Evolutionary conservation across 1,284 basidiomycete species (phyloP).

Genomic region (Ceratobasidium theobromae): DNA sequence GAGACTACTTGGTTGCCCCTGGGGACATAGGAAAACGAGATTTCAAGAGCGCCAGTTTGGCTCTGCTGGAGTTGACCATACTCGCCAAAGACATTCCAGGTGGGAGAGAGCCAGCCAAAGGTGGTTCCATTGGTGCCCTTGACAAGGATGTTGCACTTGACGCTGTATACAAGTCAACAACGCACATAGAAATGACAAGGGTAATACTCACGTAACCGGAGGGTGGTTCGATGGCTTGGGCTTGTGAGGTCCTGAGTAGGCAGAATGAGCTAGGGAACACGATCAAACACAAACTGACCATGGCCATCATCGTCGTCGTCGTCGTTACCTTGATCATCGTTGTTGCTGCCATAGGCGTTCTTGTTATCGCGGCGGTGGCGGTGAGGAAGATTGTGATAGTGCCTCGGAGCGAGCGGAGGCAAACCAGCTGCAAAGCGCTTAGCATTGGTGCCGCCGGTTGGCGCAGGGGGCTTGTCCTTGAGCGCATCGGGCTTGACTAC

Average conservation of each 20-base stretch:
- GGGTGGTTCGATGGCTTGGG: too few relatives aligned
- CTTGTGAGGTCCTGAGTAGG: too few relatives aligned
- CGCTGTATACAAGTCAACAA: not conserved
- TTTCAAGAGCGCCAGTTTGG: not conserved
- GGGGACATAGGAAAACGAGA: not conserved
- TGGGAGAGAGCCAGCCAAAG: not conserved
- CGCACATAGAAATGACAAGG: not conserved
- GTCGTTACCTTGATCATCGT: too few relatives aligned
- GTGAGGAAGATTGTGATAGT: not conserved
- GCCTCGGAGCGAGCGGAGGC: not conserved
- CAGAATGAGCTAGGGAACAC: too few relatives aligned
- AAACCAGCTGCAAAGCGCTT: conserved; percentile 4
- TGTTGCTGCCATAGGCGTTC: too few relatives aligned
- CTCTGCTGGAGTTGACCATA: not conserved
- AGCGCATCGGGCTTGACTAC: not conserved
- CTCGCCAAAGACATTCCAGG: conserved; percentile 2
- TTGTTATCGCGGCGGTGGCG: too few relatives aligned
- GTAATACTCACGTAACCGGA: not conserved
- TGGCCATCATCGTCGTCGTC: too few relatives aligned
- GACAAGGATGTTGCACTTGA: conserved; percentile 15
- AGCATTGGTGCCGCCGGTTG: not conserved
- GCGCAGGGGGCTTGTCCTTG: not conserved
- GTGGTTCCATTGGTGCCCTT: not conserved
- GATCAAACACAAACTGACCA: too few relatives aligned
- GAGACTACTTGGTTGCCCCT: not conserved